Evolutionary conservation across 225 moss, liverwort and hornwort genomes (phyloP).

Genomic region (Polytrichum commune): DNA sequence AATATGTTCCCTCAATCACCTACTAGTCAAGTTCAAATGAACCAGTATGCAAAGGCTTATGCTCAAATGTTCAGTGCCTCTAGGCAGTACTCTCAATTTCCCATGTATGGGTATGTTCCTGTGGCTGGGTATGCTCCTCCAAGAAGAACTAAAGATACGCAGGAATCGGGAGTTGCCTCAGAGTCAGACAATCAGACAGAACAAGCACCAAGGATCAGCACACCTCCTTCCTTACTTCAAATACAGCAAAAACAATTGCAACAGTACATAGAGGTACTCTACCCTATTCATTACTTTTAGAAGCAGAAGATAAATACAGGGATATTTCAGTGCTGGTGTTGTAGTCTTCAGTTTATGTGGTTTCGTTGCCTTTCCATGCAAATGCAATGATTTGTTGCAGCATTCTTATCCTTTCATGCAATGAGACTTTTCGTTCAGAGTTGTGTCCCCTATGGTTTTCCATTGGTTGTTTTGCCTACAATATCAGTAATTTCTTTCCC

Average conservation of each 20-base stretch:
- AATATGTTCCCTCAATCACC: constrained; percentile 5
- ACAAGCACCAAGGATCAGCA: constrained; percentile 18
- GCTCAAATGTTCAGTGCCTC: constrained; percentile 30
- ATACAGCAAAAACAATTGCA: constrained; percentile 57
- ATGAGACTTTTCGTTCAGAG: background rate
- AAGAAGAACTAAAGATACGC: constrained; percentile 42
- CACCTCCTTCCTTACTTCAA: constrained; percentile 42
- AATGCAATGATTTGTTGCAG: too few relatives aligned
- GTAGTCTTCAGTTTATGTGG: background rate
- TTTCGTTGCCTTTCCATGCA: too few relatives aligned
- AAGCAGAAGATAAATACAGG: background rate
- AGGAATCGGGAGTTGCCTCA: constrained; percentile 19
- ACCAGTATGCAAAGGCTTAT: constrained; percentile 21
- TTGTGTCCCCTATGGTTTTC: too few relatives aligned
- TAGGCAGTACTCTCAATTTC: constrained; percentile 53
- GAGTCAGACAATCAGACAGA: constrained; percentile 34
- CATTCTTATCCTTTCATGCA: background rate
- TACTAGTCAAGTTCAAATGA: constrained; percentile 25
- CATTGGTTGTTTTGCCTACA: too few relatives aligned
- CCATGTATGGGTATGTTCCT: constrained; percentile 54
- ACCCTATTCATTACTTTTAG: background rate
- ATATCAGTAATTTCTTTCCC: too few relatives aligned
- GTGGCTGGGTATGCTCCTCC: constrained; percentile 36
- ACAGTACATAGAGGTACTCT: constrained; percentile 71
- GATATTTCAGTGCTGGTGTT: background rate